phyloP scores from a whole-genome alignment of 2,329 filamentous ascomycete genomes.

The Neopestalotiopsis sp. region DNA sequence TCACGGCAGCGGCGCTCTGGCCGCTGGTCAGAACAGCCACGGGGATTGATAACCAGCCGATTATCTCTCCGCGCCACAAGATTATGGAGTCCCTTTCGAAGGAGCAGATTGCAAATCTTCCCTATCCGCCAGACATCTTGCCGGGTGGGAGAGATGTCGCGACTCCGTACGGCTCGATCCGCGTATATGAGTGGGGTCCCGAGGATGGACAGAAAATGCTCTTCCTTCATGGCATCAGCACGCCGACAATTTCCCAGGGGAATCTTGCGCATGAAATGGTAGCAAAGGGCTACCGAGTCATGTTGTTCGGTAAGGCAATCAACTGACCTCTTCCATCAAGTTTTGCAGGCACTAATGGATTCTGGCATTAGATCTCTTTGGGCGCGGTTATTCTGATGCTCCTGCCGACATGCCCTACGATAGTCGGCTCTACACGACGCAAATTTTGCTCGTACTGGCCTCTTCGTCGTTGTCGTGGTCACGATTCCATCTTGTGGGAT shows the following conservation, averaged over 20 bases:
- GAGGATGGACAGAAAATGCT: slow-evolving; percentile 73
- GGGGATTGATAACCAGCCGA: neutral
- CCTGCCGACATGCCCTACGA: slow-evolving; percentile 66
- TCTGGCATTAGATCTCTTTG: slow-evolving; percentile 65
- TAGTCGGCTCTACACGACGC: slow-evolving; percentile 65
- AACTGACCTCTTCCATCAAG: neutral
- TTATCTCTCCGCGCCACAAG: slow-evolving; percentile 4
- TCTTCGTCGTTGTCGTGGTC: slow-evolving; percentile 66
- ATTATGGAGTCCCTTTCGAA: slow-evolving; percentile 11
- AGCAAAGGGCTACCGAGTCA: slow-evolving; percentile 71
- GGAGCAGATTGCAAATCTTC: slow-evolving; percentile 43
- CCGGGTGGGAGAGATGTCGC: slow-evolving; percentile 72
- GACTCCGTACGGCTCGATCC: slow-evolving; percentile 72
- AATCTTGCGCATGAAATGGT: slow-evolving; percentile 70
- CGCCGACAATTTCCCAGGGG: slow-evolving; percentile 73
- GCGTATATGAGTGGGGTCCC: slow-evolving; percentile 83
- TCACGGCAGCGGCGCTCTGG: neutral
- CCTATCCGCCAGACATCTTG: slow-evolving; percentile 73
- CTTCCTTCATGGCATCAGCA: slow-evolving; percentile 81
- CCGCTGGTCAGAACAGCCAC: neutral
- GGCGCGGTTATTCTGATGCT: slow-evolving; percentile 77
- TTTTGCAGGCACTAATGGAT: neutral
- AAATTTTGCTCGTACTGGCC: slow-evolving; percentile 69
- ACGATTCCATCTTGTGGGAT: slow-evolving; percentile 76
- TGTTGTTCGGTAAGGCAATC: slow-evolving; percentile 69